Base-by-base conservation (phyloP, 1,284 basidiomycete species). In the Amylostereum areolatum region DNA sequence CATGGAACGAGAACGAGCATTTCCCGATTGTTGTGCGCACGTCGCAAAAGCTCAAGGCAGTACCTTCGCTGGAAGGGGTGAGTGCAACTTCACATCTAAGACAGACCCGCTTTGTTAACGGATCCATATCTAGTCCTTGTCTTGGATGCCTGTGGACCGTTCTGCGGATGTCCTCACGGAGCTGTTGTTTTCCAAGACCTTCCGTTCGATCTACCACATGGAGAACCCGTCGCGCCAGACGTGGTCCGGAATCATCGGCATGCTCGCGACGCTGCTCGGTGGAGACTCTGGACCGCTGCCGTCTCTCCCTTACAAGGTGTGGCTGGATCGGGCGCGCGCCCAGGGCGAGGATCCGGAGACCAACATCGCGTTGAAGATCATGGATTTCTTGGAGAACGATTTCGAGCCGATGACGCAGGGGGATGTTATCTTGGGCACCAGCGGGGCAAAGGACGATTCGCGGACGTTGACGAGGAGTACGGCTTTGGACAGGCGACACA, bases 1-100 rank as follows among this genome's bases (percentile, higher is more conserved):
- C 62, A 2, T 71, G 69, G 69, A 70, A 64, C 45, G 60, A 61
- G 48, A 62, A 47, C 31, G 69, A 70, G 44, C 65, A 67, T 49
- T 55, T 71, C 46, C 68, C 68, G 10, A 65, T 70, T 31, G 57
- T 70, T 12, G 57, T 68, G 30, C 59, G 61, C 43, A 62, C 65
- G 24, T 63, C 65, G 4, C 55, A 61, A 40, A 51, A 58, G 11
- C 10, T 66, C 39, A 55, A 59, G 11, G 55, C 55, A 11, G 47
- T 70, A 12, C 68, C 68, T 25, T 48, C 53, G 11, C 44, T 67
- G 4, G 50, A 61, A 45, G 66, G 67, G 4, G 68, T 69, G 54
- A 51, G 55, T 51, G 5, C 12, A 6, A 28, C 37, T 28, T 27
- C 11, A 10, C 10, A 25, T 27, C 35, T 29, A 18, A 40, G 8